These are phyloP conservation scores for Blumeria hordei DNA, from an alignment of 2,329 filamentous ascomycete species.

Conservation along the genomic window DNA sequence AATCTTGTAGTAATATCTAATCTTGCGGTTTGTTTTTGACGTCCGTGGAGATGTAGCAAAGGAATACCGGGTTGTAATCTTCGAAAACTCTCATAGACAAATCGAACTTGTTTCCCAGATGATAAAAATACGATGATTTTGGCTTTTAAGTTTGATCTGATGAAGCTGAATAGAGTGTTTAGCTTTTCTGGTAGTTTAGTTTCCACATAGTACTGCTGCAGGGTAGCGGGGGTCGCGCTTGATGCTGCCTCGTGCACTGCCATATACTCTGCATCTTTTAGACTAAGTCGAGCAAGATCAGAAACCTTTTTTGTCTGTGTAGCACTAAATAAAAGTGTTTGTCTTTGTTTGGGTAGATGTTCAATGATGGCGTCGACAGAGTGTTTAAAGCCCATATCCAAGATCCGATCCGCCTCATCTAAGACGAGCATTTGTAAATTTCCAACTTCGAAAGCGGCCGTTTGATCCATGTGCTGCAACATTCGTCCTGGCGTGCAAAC, in stretches of 20 bases:
- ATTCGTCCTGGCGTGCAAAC: slow-evolving; percentile 90
- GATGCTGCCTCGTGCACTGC: slow-evolving; percentile 69
- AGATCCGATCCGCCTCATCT: slow-evolving; percentile 86
- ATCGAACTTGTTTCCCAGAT: slow-evolving; percentile 87
- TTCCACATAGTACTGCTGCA: slow-evolving; percentile 80
- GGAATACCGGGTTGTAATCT: slow-evolving; percentile 88
- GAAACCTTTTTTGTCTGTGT: slow-evolving; percentile 90
- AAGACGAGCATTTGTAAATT: slow-evolving; percentile 82
- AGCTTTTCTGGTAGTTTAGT: slow-evolving; percentile 73
- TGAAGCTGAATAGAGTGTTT: slow-evolving; percentile 78
- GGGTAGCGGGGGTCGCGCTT: slow-evolving; percentile 54
- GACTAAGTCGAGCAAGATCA: slow-evolving; percentile 67
- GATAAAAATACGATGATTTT: slow-evolving; percentile 94
- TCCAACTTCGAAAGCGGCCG: slow-evolving; percentile 67
- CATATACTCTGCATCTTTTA: slow-evolving; percentile 84
- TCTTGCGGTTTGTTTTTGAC: slow-evolving; percentile 76
- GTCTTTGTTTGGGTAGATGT: slow-evolving; percentile 62
- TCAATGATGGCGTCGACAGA: slow-evolving; percentile 84
- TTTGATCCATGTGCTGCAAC: slow-evolving; percentile 88
- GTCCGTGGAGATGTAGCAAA: slow-evolving; percentile 74
- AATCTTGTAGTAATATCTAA: slow-evolving; percentile 75
- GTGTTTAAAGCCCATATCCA: slow-evolving; percentile 90
- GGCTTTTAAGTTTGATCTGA: slow-evolving; percentile 69
- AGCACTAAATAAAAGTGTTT: slow-evolving; percentile 86
- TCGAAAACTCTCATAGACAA: slow-evolving; percentile 80